Conservation (phyloP, 768 basidiomycete species). For the Stropharia rugosoannulata region DNA sequence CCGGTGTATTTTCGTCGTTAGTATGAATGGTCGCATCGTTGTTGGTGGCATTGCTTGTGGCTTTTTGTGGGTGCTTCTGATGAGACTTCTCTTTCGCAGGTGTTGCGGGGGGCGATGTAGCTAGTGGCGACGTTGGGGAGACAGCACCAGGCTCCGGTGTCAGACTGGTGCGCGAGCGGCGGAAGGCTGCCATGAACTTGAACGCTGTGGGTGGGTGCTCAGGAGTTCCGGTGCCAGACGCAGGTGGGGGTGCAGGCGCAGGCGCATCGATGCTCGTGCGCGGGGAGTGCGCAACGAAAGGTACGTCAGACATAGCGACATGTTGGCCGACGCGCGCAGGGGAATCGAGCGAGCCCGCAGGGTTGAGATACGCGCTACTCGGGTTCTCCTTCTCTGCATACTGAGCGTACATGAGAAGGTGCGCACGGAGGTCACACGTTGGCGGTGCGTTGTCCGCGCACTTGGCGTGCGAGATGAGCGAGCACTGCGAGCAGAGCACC, state of each 20-base stretch:
- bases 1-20: constrained; percentile 3
- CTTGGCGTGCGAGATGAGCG: constrained; percentile 82
- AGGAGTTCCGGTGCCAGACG: constrained; percentile 22
- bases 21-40: constrained; percentile 1
- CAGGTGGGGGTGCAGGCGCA: constrained; percentile 29
- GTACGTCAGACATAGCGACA: constrained; percentile 56
- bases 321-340: constrained; percentile 35
- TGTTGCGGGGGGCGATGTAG: constrained; percentile 28
- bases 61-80: not conserved
- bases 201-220: constrained; percentile 56
- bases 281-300: constrained; percentile 46
- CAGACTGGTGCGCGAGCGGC: constrained; percentile 60
- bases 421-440: constrained; percentile 80
- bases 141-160: constrained; percentile 36
- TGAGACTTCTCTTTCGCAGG: constrained; percentile 14
- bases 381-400: constrained; percentile 71
- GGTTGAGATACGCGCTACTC: constrained; percentile 49
- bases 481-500: constrained; percentile 87
- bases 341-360: constrained; percentile 32
- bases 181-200: constrained; percentile 66
- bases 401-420: constrained; percentile 75
- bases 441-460: constrained; percentile 73
- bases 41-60: constrained; percentile 22
- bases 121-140: not conserved
- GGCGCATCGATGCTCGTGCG: constrained; percentile 48